phyloP scores from a whole-genome alignment of 2,329 filamentous ascomycete species.

The Neobulgaria alba region DNA sequence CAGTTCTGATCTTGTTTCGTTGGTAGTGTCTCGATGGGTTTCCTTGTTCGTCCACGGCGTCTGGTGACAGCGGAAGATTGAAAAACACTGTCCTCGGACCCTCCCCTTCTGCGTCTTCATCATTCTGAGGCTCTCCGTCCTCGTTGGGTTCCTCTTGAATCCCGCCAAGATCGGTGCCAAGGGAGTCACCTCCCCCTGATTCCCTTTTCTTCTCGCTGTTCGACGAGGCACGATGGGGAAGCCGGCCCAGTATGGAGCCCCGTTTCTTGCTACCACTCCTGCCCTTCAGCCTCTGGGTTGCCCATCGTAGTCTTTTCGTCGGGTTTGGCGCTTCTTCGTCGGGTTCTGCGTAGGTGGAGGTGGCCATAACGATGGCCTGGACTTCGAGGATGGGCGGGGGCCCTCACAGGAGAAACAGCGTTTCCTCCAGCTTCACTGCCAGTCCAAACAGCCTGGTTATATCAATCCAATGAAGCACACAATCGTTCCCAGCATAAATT shows the following conservation, averaged over 20 bases:
- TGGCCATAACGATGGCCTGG: constrained; percentile 14
- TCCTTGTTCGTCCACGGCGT: constrained; percentile 73
- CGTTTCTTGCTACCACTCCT: constrained; percentile 72
- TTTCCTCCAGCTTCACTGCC: constrained; percentile 8
- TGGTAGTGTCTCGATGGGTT: constrained; percentile 61
- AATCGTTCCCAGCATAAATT: constrained; percentile 3
- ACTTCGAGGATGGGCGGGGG: constrained; percentile 15
- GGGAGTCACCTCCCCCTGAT: constrained; percentile 32
- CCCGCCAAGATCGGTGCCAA: constrained; percentile 29
- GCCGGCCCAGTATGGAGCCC: constrained; percentile 69
- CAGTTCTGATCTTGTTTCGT: constrained; percentile 94
- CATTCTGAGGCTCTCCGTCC: constrained; percentile 12
- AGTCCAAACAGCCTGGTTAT: background rate
- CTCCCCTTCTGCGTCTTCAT: constrained; percentile 30
- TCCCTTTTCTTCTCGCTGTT: constrained; percentile 59
- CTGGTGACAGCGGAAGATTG: constrained; percentile 70
- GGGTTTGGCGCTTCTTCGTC: constrained; percentile 41
- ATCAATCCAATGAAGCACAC: background rate
- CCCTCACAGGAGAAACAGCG: constrained; percentile 14
- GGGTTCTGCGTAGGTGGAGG: constrained; percentile 16
- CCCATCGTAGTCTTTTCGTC: constrained; percentile 84
- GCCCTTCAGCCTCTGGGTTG: constrained; percentile 78
- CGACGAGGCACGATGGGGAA: constrained; percentile 50
- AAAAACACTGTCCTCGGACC: constrained; percentile 63
- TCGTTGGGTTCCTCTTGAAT: constrained; percentile 23